These are phyloP conservation scores for Cytospora piceicola DNA, from an alignment of 2,329 filamentous ascomycete genomes.

Conservation along the genomic window DNA sequence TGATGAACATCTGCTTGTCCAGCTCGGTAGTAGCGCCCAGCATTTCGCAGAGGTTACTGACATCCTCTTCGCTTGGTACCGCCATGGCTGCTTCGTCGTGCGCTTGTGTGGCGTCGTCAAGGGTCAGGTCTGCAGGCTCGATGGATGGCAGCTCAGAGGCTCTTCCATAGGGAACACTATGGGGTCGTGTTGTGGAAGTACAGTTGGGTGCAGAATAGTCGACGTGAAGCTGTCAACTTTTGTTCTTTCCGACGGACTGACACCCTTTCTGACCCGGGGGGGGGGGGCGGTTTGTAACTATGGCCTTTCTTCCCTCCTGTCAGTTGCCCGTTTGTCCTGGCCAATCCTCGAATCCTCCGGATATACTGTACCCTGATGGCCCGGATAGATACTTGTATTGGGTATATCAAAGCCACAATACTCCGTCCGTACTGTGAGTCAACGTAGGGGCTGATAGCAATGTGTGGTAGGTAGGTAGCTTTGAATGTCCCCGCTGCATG, in stretches of 20 bases:
- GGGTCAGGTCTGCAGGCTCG: background rate
- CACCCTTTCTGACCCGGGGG: background rate
- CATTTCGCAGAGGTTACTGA: conserved; percentile 49
- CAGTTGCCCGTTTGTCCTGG: background rate
- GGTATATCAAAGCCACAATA: background rate
- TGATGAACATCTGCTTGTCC: conserved; percentile 46
- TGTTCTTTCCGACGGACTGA: background rate
- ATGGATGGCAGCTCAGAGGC: background rate
- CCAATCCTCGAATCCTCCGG: background rate
- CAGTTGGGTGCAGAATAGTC: background rate
- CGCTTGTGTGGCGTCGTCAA: background rate
- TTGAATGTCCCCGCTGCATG: background rate
- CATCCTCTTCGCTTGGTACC: conserved; percentile 44
- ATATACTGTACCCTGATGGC: background rate
- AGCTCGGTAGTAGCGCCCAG: conserved; percentile 41
- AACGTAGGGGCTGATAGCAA: background rate
- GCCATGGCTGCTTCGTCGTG: conserved; percentile 32
- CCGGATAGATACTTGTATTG: background rate
- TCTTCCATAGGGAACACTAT: background rate
- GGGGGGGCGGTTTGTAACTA: background rate
- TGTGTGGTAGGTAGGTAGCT: background rate
- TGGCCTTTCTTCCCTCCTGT: conserved; percentile 1
- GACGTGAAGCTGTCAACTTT: background rate
- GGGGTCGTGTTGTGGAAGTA: background rate
- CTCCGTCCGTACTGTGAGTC: background rate